A percentile compares a stretch with the other conserved stretches of the same genome.
Evolutionary conservation across 208 protist genomes (phyloP).

Genomic region (Blastocrithidia nonstop): DNA sequence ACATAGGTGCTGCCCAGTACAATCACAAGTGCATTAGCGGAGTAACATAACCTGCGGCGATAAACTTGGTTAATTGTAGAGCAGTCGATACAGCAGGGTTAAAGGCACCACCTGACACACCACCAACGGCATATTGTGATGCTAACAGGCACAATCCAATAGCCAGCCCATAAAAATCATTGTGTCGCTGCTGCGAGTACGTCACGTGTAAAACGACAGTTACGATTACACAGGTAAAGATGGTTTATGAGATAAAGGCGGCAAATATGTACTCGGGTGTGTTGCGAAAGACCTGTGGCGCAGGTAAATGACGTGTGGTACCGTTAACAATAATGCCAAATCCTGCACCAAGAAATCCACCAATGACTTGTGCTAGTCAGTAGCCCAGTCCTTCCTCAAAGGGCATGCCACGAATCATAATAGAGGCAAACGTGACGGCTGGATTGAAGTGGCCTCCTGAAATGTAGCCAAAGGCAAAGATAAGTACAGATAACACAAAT

Average conservation of each 20-base stretch:
- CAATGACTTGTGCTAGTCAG: slow-evolving; percentile 68
- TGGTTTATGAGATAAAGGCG: slow-evolving; percentile 39
- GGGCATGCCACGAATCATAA: slow-evolving; percentile 46
- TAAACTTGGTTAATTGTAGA: slow-evolving; percentile 58
- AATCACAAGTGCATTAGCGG: slow-evolving; percentile 71
- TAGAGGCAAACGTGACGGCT: slow-evolving; percentile 49
- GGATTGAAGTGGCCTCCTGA: slow-evolving; percentile 76
- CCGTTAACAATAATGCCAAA: slow-evolving; percentile 43
- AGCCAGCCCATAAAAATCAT: slow-evolving; percentile 67
- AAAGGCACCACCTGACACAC: slow-evolving; percentile 63
- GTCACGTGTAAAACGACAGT: slow-evolving; percentile 60
- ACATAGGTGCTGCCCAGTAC: slow-evolving; percentile 63
- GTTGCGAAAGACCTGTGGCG: slow-evolving; percentile 56
- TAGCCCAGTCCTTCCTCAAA: slow-evolving; percentile 63
- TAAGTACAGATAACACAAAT: slow-evolving; percentile 59
- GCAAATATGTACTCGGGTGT: slow-evolving; percentile 42
- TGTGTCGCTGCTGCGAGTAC: slow-evolving; percentile 56
- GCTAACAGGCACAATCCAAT: slow-evolving; percentile 57
- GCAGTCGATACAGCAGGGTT: slow-evolving; percentile 64
- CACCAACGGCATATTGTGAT: slow-evolving; percentile 57
- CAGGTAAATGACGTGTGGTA: slow-evolving; percentile 43
- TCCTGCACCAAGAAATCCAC: slow-evolving; percentile 34
- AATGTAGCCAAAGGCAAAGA: slow-evolving; percentile 78
- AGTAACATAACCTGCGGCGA: slow-evolving; percentile 45
- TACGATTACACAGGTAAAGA: slow-evolving; percentile 59